Evolutionary conservation across 257 asterid genomes (phyloP).

Genomic region (Gentiana macrophylla): DNA sequence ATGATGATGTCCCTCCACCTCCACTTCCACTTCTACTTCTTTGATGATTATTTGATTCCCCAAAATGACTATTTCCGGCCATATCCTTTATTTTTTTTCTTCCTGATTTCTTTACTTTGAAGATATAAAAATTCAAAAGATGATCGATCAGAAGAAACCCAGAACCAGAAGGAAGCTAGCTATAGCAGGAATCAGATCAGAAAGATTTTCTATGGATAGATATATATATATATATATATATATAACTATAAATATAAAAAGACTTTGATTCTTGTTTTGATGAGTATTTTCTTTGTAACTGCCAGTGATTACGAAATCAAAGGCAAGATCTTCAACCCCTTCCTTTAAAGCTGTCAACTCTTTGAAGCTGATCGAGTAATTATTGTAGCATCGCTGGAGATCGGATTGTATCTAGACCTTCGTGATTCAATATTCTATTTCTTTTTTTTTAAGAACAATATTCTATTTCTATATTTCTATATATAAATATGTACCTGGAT

Average conservation of each 20-base stretch:
- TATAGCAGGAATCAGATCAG: too few relatives aligned
- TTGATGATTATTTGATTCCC: constrained; percentile 27
- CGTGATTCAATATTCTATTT: constrained; percentile 36
- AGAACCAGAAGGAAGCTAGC: too few relatives aligned
- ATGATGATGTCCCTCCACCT: constrained; percentile 18
- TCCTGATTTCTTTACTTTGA: not conserved
- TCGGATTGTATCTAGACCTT: constrained; percentile 62
- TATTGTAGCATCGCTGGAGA: constrained; percentile 74
- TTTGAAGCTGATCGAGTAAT: constrained; percentile 28
- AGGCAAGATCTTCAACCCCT: constrained; percentile 26
- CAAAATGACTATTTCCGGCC: constrained; percentile 59
- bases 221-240: too few relatives aligned
- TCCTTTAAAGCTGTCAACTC: constrained; percentile 64
- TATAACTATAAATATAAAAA: too few relatives aligned
- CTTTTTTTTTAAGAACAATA: too few relatives aligned
- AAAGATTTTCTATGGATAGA: too few relatives aligned
- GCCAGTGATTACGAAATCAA: constrained; percentile 13
- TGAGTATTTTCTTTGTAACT: not conserved
- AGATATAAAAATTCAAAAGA: too few relatives aligned
- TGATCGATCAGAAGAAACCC: too few relatives aligned
- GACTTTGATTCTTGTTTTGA: too few relatives aligned
- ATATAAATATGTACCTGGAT: constrained; percentile 19
- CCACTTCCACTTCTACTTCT: constrained; percentile 17
- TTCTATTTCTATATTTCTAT: too few relatives aligned
- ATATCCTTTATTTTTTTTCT: constrained; percentile 4